Evolutionary conservation across 1,284 basidiomycete species (phyloP), one percentile per base, ranked within the genome.

Genomic region (Wolfiporia cocos): DNA sequence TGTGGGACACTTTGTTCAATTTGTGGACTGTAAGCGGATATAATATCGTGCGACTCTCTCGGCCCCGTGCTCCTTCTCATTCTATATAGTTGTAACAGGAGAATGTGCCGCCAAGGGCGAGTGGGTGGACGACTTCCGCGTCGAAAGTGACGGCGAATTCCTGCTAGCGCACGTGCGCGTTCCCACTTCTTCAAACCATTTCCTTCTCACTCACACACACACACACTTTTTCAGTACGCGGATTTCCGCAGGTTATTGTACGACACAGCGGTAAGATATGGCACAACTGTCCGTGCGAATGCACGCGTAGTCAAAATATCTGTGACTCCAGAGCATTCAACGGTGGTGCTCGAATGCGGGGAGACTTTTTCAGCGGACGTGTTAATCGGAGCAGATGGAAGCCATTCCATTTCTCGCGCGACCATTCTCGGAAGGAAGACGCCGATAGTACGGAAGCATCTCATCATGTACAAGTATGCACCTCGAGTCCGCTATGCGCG

Each of bases 341-440:
- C 43, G 14, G 53, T 62, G 4, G 55, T 44, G 18, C 54, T 63
- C 28, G 39, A 41, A 18, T 44, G 49, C 3, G 61, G 62, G n/a
- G 56, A 61, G 43, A 46, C 48, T 9, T 21, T 64, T 33, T 24
- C 44, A 5, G 57, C 48, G 10, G 60, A 64, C 43, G 55, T 64
- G 5, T 37, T 65, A 23, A 34, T 64, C 21, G 62, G 59, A 17
- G 61, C 61, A 17, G 63, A 64, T 47, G 62, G 63, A 30, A 43
- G 21, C 21, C 37, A 38, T 17, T 52, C 54, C 24, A 29, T 56
- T 14, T 44, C 49, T n/a, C 54, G 62, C 31, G 39, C 32, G 36
- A 29, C 43, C 4, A 49, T 65, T 21, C 35, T 52, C 14, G 47
- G 44, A 12, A 48, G 52, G 15, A 44, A 50, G 0, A 44, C 44